Evolutionary conservation across 1,284 basidiomycete genomes (phyloP).

Genomic region (Prillingera fragicola): DNA sequence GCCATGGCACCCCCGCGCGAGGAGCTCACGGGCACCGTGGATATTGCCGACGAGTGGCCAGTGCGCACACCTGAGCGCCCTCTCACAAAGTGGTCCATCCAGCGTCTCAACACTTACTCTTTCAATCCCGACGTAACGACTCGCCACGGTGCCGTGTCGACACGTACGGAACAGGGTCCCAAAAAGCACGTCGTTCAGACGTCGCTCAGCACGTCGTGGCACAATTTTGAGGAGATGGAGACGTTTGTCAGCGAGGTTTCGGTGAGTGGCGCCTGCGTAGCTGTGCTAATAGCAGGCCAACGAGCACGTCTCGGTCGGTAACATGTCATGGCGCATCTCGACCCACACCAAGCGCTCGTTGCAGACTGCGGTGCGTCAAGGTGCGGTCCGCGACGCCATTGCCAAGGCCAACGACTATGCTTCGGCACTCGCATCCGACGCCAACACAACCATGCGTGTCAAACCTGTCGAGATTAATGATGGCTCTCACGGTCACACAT

Average conservation of each 20-base stretch:
- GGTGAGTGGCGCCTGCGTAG: conserved; percentile 2
- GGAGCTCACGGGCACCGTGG: background rate
- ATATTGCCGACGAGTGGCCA: conserved; percentile 2
- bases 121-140: background rate
- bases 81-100: conserved; percentile 14
- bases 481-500: too few species aligned
- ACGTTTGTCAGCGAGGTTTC: background rate
- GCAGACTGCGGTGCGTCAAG: conserved; percentile 5
- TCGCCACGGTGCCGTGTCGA: background rate
- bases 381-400: conserved; percentile 10
- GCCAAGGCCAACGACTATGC: conserved; percentile 13
- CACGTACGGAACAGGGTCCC: background rate
- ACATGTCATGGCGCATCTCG: background rate
- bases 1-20: conserved; percentile 1
- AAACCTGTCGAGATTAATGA: conserved; percentile 7
- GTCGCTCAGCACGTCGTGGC: conserved; percentile 4
- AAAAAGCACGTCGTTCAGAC: conserved; percentile 3
- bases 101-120: conserved; percentile 8
- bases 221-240: conserved; percentile 10
- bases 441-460: background rate
- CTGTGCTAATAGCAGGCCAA: background rate
- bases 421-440: background rate
- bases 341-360: background rate
- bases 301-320: background rate
- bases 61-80: conserved; percentile 6